Evolutionary conservation across 2,329 filamentous ascomycete genomes (phyloP), one percentile per base, ranked within the genome.

Genomic region (Alternaria postmessia): DNA sequence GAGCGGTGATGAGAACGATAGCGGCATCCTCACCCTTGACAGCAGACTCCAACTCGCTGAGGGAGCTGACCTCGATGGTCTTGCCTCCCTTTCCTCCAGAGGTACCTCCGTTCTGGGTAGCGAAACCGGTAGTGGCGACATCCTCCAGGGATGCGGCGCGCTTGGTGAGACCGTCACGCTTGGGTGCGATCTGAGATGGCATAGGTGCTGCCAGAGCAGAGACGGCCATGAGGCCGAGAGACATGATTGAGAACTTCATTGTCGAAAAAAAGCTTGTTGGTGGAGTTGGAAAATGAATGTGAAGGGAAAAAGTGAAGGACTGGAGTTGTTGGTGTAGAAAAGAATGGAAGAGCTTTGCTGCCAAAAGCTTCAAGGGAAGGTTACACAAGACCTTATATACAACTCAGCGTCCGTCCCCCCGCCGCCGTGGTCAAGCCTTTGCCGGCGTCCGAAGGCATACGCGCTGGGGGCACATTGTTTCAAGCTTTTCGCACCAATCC

Each of bases 1-100:
- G 78, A 24, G 83, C 83, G 16, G 78, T 80, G 64, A 86, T 74
- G 57, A 80, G 79, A 57, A 85, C 79, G 44, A 86, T 82, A 42
- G 78, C 79, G 16, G 80, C 79, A 3, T 73, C 73, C 16, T 81
- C 76, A 16, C 79, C 81, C 11, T 73, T 68, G 11, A 84, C 82
- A 8, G 83, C 84, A 0, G 79, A 74, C 7, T 77, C 72, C 42
- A 86, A 79, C 43, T 81, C 77, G 20, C 69, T 75, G 22, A 74
- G 67, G 30, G 69, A 69, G n/a, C 71, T 66, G 36, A 81, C 79
- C 30, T 73, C 74, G 53, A 77, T 70, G 18, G 71, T 73, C 34
- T 67, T 69, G 18, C 78, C 78, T 14, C 77, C 76, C 54, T 70
- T 71, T 59, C 79, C 79, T 58, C 79, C 79, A 24, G 75, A 79